Conservation (phyloP, 1,284 basidiomycete genomes). For the Malassezia equina region DNA sequence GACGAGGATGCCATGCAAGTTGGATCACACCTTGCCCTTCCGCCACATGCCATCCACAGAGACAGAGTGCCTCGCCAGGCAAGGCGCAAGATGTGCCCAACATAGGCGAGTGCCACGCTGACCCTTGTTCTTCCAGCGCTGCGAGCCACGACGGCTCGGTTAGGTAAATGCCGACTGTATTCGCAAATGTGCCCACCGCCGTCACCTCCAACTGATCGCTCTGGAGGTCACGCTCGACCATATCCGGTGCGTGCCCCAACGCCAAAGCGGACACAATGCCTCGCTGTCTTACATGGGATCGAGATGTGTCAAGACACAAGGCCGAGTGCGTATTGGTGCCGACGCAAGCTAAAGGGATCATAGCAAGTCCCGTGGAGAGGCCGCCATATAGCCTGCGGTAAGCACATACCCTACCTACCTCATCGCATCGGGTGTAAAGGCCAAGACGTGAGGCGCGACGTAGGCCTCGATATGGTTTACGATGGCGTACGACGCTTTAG, state of each 20-base stretch:
- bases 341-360: neutral
- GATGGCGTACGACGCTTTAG: constrained; percentile 4
- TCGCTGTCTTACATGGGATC: neutral
- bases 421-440: constrained; percentile 2
- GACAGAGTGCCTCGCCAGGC: neutral
- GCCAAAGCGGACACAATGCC: constrained; percentile 14
- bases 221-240: neutral
- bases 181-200: constrained; percentile 11
- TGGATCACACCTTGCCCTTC: constrained; percentile 9
- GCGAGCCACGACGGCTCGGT: constrained; percentile 12
- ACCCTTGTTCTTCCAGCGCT: neutral
- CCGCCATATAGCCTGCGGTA: constrained; percentile 11
- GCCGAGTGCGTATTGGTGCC: constrained; percentile 12
- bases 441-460: constrained; percentile 1
- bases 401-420: neutral
- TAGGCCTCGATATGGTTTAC: constrained; percentile 11
- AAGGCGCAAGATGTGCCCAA: neutral
- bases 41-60: constrained; percentile 4
- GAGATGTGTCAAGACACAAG: neutral
- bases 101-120: neutral
- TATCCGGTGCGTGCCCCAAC: neutral
- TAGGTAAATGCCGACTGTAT: constrained; percentile 7
- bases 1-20: constrained; percentile 10
- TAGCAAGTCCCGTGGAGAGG: neutral
- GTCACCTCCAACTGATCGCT: constrained; percentile 2